Evolutionary conservation across 2,329 filamentous ascomycete genomes (phyloP).

Genomic region (Verticillium isaacii): DNA sequence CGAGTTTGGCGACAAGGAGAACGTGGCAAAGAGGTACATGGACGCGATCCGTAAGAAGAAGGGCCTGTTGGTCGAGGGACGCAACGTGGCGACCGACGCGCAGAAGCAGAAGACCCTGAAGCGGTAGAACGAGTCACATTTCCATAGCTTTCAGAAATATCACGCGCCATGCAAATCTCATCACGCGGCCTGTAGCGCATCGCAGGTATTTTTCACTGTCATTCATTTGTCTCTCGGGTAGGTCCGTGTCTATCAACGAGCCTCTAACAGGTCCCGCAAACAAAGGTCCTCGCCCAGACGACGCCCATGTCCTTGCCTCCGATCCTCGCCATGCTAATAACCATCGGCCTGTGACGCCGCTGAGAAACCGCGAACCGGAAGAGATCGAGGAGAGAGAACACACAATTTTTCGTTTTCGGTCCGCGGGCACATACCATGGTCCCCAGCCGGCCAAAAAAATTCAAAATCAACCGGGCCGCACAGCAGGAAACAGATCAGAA

Average conservation of each 20-base stretch:
- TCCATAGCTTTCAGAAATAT: not conserved
- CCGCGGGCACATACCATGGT: not conserved
- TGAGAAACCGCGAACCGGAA: not conserved
- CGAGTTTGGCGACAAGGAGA: slow-evolving; percentile 88
- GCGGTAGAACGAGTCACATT: slow-evolving; percentile 32
- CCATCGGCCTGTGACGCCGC: not conserved
- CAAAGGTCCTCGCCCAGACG: not conserved
- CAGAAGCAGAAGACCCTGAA: slow-evolving; percentile 82
- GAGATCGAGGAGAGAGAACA: not conserved
- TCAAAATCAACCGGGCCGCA: not conserved
- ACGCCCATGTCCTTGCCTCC: not conserved
- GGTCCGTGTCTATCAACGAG: not conserved
- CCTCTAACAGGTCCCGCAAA: not conserved
- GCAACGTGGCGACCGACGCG: slow-evolving; percentile 74
- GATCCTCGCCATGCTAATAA: not conserved
- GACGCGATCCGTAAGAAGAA: slow-evolving; percentile 83
- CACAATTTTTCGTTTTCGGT: not conserved
- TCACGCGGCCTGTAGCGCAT: not conserved
- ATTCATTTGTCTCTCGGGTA: not conserved
- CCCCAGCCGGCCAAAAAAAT: not conserved
- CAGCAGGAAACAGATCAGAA: not conserved
- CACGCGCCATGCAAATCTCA: not conserved
- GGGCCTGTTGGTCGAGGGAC: slow-evolving; percentile 77
- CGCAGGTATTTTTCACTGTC: not conserved
- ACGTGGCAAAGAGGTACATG: slow-evolving; percentile 94